Conservation (phyloP, 2,329 filamentous ascomycete species). For the Pestalotiopsis sp. region DNA sequence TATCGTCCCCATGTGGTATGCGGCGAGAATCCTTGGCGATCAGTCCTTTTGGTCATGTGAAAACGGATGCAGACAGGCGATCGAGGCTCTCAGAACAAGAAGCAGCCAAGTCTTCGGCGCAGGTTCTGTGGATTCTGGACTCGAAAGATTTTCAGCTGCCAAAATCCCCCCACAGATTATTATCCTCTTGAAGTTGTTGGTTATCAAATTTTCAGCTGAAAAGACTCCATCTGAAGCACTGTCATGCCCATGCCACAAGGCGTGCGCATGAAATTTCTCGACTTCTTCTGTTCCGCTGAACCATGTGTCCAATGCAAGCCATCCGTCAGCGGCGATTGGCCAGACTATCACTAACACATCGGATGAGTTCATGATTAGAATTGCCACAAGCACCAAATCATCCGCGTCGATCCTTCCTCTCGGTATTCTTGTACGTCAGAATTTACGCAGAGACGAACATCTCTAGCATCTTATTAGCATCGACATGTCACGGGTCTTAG, state of each 20-base stretch:
- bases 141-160: too few species aligned
- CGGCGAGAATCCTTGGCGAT: not conserved
- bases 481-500: not conserved
- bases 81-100: not conserved
- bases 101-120: not conserved
- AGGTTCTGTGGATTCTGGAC: not conserved
- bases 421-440: not conserved
- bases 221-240: too few species aligned
- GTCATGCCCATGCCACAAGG: too few species aligned
- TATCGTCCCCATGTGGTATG: not conserved
- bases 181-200: too few species aligned
- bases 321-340: not conserved
- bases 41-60: not conserved
- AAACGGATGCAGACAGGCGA: not conserved
- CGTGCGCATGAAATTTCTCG: too few species aligned
- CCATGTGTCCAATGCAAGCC: not conserved
- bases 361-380: not conserved
- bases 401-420: not conserved
- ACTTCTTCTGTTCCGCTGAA: not conserved
- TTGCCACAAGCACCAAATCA: not conserved
- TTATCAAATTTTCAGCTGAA: too few species aligned
- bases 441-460: not conserved
- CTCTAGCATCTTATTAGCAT: not conserved
- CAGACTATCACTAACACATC: not conserved
- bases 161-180: too few species aligned